Percentiles rank a stretch among this genome's conserved stretches.
Evolutionary conservation across 306 rosid species (phyloP).

Genomic region (Oemleria cerasiformis): DNA sequence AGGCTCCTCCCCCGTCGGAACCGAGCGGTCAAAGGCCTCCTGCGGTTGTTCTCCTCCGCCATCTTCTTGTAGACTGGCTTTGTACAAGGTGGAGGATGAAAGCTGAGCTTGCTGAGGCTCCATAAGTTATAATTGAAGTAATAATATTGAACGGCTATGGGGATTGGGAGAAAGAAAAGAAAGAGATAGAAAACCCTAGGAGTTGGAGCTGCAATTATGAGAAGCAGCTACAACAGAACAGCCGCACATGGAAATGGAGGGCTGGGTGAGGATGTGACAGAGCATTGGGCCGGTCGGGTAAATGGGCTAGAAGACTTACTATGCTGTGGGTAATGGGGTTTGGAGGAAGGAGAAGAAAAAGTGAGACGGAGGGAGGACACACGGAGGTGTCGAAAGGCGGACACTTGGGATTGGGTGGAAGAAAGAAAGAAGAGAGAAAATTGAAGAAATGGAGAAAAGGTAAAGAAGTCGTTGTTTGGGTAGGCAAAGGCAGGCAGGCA

Average conservation of each 20-base stretch:
- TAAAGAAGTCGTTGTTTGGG: neutral
- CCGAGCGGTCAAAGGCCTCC: constrained; percentile 16
- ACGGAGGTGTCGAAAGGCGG: neutral
- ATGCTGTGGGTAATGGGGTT: neutral
- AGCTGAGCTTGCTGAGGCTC: constrained; percentile 8
- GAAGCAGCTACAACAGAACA: constrained; percentile 31
- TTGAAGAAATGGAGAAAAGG: neutral
- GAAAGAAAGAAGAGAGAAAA: neutral
- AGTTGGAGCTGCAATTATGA: constrained; percentile 17
- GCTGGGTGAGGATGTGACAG: constrained; percentile 43
- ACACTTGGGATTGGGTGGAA: neutral
- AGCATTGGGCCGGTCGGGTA: constrained; percentile 20
- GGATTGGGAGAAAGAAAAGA: neutral
- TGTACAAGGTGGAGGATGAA: constrained; percentile 10
- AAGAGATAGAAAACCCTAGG: constrained; percentile 46
- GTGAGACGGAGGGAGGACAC: neutral
- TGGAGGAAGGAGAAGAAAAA: neutral
- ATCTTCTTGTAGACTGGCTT: neutral
- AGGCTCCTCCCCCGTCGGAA: constrained; percentile 16
- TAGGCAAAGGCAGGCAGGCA: neutral
- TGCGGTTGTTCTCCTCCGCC: neutral
- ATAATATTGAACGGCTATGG: neutral
- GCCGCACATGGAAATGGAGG: constrained; percentile 45
- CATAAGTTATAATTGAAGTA: neutral
- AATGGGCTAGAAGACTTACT: neutral